Evolutionary conservation across 257 asterid species (phyloP), one percentile per base, ranked within the genome.

Genomic region (Coffea eugenioides): DNA sequence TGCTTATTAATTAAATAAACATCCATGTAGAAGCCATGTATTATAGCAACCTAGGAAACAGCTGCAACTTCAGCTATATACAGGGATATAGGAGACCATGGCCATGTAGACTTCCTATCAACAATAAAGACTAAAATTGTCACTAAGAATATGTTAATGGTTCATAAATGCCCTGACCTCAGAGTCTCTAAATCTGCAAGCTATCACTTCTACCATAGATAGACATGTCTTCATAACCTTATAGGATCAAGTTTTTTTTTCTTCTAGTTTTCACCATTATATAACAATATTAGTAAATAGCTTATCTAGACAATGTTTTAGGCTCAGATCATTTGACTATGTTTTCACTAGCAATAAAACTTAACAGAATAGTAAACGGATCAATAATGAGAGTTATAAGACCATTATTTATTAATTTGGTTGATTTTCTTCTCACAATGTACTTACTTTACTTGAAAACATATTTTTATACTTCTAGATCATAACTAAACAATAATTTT

Each of bases 21-120:
- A 79, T 71, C 81, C 81, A 73, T 79, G 67, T 77, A 80, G 71
- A 79, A 82, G 74, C 68, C 79, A 79, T 56, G 71, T 72, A 65
- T 78, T n/a, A 43, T 25, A 54, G 23, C 16, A 61, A 21, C 45
- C 25, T 16, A 6, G 23, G n/a, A 21, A 21, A 31, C 27, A 27
- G 27, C 27, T 27, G 27, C 27, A 27, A 27, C 27, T 27, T 27
- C 27, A 27, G 27, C 27, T 9, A 72, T 52, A 71, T 48, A 62
- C 62, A 64, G 67, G 8, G 49, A 57, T 4, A 4, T 46, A 66
- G 73, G 77, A 82, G 77, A 79, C 85, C 77, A 76, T 34, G n/a
- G 76, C 18, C 4, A 16, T 27, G 62, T 81, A 79, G 77, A 79
- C 78, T 70, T 66, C 41, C 64, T 41, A 36, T 20, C 49, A 41